Evolutionary conservation across 495 filamentous ascomycete genomes (phyloP).

Genomic region (Penicillium coprophilum): DNA sequence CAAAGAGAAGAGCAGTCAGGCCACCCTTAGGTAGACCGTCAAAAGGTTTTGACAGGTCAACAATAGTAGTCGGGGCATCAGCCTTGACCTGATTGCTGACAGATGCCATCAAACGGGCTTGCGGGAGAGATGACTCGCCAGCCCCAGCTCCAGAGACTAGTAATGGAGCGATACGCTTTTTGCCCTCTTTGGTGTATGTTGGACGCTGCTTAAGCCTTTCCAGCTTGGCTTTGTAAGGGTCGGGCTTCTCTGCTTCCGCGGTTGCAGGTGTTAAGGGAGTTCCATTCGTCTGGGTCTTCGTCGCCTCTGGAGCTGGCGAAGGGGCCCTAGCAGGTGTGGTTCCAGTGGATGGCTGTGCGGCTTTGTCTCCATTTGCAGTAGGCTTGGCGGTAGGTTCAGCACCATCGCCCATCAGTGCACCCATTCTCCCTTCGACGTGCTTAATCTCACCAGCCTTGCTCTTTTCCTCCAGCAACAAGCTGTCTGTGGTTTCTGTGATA

Average conservation of each 20-base stretch:
- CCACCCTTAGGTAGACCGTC: constrained; percentile 92
- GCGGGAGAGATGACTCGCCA: constrained; percentile 82
- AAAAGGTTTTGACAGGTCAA: constrained; percentile 92
- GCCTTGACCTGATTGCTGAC: constrained; percentile 55
- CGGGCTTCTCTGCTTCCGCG: constrained; percentile 56
- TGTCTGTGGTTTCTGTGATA: constrained; percentile 85
- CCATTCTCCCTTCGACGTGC: constrained; percentile 92
- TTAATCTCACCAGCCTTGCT: constrained; percentile 88
- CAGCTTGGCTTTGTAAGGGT: constrained; percentile 64
- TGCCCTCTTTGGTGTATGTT: constrained; percentile 94
- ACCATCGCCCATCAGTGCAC: constrained; percentile 90
- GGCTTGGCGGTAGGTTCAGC: constrained; percentile 32
- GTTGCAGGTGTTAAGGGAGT: constrained; percentile 31
- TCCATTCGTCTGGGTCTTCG: constrained; percentile 44
- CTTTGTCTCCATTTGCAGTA: constrained; percentile 44
- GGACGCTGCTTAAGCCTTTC: constrained; percentile 84
- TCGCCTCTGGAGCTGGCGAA: constrained; percentile 35
- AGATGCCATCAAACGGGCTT: constrained; percentile 76
- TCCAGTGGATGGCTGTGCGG: constrained; percentile 41
- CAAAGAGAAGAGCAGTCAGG: constrained; percentile 77
- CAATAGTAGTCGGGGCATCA: constrained; percentile 77
- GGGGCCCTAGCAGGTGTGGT: constrained; percentile 40
- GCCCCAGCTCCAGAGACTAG: constrained; percentile 82
- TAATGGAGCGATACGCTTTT: constrained; percentile 89
- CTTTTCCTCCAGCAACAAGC: constrained; percentile 80